Evolutionary conservation across 306 rosid genomes (phyloP).

Genomic region (Dryas alaskensis): DNA sequence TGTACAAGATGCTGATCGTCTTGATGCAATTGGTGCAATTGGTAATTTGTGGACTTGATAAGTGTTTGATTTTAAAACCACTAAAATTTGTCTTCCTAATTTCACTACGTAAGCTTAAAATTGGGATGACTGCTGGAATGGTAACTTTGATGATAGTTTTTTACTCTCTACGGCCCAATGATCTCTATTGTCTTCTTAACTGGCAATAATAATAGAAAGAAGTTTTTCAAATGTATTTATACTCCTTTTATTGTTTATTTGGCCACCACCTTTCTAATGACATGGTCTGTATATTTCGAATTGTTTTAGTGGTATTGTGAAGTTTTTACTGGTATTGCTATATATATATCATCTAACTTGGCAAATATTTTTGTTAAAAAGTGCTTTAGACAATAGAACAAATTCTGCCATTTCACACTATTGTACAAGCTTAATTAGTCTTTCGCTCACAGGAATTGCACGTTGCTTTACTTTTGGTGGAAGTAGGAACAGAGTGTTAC

Average conservation of each 20-base stretch:
- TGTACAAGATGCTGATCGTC: slow-evolving; percentile 95
- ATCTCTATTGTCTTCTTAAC: background rate
- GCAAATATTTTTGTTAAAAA: background rate
- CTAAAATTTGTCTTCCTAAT: background rate
- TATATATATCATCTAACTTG: too few relatives aligned
- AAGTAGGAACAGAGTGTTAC: slow-evolving; percentile 63
- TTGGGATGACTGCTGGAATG: background rate
- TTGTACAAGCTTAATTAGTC: slow-evolving; percentile 1
- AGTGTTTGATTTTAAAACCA: background rate
- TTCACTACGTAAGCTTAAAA: background rate
- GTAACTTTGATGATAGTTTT: background rate
- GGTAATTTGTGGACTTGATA: slow-evolving; percentile 44
- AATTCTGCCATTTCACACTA: background rate
- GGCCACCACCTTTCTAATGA: background rate
- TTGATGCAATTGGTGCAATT: slow-evolving; percentile 96
- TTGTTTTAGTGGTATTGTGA: background rate
- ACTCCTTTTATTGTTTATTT: background rate
- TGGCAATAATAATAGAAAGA: background rate
- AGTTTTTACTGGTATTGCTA: too few relatives aligned
- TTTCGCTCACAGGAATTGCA: slow-evolving; percentile 63
- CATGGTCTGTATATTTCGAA: background rate
- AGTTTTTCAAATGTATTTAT: background rate
- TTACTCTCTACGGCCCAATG: background rate
- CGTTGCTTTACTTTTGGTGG: slow-evolving; percentile 96
- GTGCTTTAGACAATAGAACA: background rate